Evolutionary conservation across 306 rosid species (phyloP).

Genomic region (Prinsepia uniflora): DNA sequence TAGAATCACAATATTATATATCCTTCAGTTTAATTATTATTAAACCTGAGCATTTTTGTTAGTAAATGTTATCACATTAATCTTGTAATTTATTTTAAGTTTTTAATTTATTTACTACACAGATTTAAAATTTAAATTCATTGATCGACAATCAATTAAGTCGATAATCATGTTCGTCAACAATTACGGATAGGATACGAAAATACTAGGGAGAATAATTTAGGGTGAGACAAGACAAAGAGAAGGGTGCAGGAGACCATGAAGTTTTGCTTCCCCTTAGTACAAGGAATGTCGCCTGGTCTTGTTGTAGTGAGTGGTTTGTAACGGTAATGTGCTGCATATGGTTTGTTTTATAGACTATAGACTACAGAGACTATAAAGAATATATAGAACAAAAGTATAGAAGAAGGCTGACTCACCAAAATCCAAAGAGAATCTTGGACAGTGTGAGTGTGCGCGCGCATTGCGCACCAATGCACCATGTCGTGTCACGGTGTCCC

Average conservation of each 20-base stretch:
- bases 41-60: too few species aligned
- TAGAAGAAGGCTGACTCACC: neutral
- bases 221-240: slow-evolving; percentile 10
- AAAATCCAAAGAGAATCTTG: slow-evolving; percentile 5
- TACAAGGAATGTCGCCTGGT: slow-evolving; percentile 27
- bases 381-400: neutral
- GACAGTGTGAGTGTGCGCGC: slow-evolving; percentile 18
- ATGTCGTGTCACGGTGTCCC: slow-evolving; percentile 15
- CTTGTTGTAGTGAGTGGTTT: neutral
- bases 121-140: too few species aligned
- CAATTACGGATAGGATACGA: too few species aligned
- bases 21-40: too few species aligned
- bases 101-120: too few species aligned
- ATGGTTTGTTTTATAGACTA: neutral
- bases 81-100: too few species aligned
- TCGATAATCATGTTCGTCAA: too few species aligned
- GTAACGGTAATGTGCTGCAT: too few species aligned
- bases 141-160: too few species aligned
- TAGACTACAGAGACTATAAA: neutral
- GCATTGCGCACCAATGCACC: slow-evolving; percentile 26
- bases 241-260: slow-evolving; percentile 13
- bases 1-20: too few species aligned
- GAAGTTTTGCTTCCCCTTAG: slow-evolving; percentile 11
- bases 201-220: too few species aligned
- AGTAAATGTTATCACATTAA: too few species aligned